These are phyloP conservation scores for Leavenworthia alabamica DNA, from an alignment of 345 rosid genomes.

Conservation along the genomic window DNA sequence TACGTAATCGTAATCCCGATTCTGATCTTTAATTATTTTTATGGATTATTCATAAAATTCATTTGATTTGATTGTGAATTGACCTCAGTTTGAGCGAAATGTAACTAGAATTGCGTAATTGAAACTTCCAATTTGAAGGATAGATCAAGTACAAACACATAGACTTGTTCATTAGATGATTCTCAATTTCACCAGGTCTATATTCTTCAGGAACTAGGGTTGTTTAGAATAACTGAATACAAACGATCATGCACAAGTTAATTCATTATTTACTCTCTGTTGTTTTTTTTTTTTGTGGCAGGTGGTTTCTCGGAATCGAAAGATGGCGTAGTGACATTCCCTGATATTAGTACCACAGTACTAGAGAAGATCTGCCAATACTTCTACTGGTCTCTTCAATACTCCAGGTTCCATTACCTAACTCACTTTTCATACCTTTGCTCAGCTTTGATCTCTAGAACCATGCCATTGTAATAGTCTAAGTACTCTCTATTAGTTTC, in stretches of 20 bases:
- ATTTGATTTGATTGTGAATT: background rate
- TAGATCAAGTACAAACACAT: background rate
- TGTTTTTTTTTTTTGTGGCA: conserved; percentile 10
- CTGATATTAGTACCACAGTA: conserved; percentile 71
- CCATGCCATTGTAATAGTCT: background rate
- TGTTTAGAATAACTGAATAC: background rate
- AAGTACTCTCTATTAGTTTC: too few species aligned
- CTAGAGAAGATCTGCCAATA: conserved; percentile 89
- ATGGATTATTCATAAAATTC: background rate
- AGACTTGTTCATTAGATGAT: background rate
- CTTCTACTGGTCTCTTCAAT: conserved; percentile 85
- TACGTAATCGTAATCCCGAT: background rate
- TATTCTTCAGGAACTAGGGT: background rate
- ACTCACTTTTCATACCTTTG: background rate
- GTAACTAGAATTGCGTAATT: background rate
- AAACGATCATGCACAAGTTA: background rate
- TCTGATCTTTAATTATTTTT: background rate
- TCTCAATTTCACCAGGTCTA: background rate
- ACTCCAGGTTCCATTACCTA: conserved; percentile 81
- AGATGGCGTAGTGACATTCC: conserved; percentile 76
- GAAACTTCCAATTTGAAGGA: background rate
- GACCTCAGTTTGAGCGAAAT: background rate
- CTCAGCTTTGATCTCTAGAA: background rate
- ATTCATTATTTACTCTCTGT: background rate
- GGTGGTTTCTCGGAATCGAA: conserved; percentile 68